Evolutionary conservation across 2,329 filamentous ascomycete species (phyloP).

Genomic region (Neoascochyta sp.): DNA sequence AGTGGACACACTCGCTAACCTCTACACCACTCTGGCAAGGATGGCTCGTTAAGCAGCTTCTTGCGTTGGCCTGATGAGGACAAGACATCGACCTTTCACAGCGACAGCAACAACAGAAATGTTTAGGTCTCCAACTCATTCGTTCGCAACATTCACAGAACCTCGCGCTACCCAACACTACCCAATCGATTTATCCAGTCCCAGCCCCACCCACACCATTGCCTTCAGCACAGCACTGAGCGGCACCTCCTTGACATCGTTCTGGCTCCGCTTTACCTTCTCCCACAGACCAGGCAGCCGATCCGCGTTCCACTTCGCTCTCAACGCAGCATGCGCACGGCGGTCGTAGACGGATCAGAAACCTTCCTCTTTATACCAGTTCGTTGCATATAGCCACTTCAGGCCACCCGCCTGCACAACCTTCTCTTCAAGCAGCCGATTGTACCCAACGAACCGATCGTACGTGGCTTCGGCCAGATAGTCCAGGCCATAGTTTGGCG

Average conservation of each 20-base stretch:
- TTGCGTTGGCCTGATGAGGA: no score
- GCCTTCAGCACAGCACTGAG: conserved; percentile 1
- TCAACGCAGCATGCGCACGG: conserved; percentile 59
- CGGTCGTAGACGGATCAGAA: conserved; percentile 63
- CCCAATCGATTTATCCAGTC: no score
- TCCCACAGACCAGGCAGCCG: conserved; percentile 64
- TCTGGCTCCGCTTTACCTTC: conserved; percentile 47
- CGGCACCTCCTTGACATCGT: conserved; percentile 3
- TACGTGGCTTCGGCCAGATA: conserved; percentile 5
- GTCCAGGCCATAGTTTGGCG: conserved; percentile 44
- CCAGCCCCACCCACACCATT: conserved; percentile 3
- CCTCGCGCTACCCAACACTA: no score
- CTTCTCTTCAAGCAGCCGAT: conserved; percentile 66
- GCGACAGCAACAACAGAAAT: no score
- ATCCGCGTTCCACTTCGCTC: conserved; percentile 60
- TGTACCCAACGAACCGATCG: conserved; percentile 60
- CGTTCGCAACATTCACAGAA: no score
- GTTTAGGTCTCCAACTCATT: no score
- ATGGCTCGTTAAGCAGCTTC: no score
- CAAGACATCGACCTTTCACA: no score
- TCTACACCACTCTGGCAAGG: no score
- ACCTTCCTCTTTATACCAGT: conserved; percentile 67
- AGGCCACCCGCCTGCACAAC: conserved; percentile 65
- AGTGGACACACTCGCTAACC: no score
- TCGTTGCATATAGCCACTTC: conserved; percentile 86